Conservation (phyloP, 2,329 filamentous ascomycete genomes). For the Simplicillium sp. region DNA sequence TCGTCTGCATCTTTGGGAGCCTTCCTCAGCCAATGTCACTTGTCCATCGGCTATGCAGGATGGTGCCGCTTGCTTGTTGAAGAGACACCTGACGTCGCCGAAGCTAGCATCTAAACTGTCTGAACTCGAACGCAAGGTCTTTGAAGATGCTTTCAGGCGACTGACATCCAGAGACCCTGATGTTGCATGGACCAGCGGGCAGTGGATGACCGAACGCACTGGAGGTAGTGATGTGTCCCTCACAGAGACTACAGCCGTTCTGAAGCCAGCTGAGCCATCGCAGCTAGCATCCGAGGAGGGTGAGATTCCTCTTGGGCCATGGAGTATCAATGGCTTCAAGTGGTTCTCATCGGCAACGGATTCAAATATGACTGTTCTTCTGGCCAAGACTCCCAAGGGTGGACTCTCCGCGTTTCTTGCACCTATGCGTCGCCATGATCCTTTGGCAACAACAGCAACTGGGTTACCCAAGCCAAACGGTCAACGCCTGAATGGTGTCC, state of each 20-base stretch:
- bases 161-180: constrained; percentile 3
- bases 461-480: constrained; percentile 2
- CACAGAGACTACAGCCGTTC: constrained; percentile 6
- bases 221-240: constrained; percentile 8
- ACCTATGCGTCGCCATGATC: constrained; percentile 4
- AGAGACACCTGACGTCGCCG: neutral
- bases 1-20: no score
- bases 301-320: constrained; percentile 5
- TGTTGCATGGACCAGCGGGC: constrained; percentile 6
- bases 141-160: constrained; percentile 4
- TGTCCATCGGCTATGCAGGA: constrained; percentile 8
- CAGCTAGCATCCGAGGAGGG: neutral
- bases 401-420: constrained; percentile 8
- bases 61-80: constrained; percentile 6
- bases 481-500: constrained; percentile 6
- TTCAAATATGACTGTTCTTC: constrained; percentile 7
- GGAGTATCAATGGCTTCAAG: constrained; percentile 8
- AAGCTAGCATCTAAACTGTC: neutral
- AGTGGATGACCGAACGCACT: constrained; percentile 9
- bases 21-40: neutral
- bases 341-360: constrained; percentile 9
- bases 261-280: neutral
- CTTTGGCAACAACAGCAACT: neutral
- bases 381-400: constrained; percentile 8
- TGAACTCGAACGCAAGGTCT: constrained; percentile 2